These are phyloP conservation scores for Wallacemonas sp. DNA, from an alignment of 208 protist species.

Conservation along the genomic window DNA sequence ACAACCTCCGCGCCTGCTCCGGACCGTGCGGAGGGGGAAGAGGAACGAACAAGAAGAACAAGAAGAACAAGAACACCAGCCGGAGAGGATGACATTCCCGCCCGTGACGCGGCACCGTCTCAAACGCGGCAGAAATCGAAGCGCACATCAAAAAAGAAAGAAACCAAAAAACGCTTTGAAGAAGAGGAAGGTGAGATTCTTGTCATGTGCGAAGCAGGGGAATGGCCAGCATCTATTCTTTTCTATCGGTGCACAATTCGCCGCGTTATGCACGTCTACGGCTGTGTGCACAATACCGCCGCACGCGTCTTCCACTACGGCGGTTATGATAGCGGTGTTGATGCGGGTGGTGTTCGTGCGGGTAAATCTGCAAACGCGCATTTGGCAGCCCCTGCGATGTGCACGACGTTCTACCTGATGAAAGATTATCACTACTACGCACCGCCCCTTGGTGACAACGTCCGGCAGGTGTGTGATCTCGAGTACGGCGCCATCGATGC, in stretches of 20 bases:
- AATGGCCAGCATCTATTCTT: not conserved
- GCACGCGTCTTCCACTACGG: not conserved
- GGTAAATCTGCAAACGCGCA: too few relatives aligned
- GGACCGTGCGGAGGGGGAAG: not conserved
- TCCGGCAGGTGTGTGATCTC: not conserved
- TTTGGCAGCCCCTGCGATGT: not conserved
- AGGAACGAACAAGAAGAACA: not conserved
- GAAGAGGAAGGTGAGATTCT: not conserved
- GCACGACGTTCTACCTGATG: not conserved
- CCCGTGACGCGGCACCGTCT: too few relatives aligned
- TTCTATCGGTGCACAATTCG: not conserved
- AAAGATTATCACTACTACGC: slow-evolving; percentile 4
- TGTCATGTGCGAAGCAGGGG: not conserved
- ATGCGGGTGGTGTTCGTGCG: too few relatives aligned
- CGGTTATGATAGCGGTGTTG: not conserved
- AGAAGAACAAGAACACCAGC: not conserved
- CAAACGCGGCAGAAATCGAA: too few relatives aligned
- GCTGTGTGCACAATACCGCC: not conserved
- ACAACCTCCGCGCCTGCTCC: not conserved
- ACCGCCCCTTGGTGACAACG: not conserved
- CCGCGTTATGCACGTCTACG: not conserved
- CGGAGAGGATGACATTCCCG: too few relatives aligned
- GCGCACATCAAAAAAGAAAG: too few relatives aligned
- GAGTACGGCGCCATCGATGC: not conserved
- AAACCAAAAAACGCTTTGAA: too few relatives aligned